Conservation (phyloP, 169 alveolate species). For the Plasmodium sp. region DNA sequence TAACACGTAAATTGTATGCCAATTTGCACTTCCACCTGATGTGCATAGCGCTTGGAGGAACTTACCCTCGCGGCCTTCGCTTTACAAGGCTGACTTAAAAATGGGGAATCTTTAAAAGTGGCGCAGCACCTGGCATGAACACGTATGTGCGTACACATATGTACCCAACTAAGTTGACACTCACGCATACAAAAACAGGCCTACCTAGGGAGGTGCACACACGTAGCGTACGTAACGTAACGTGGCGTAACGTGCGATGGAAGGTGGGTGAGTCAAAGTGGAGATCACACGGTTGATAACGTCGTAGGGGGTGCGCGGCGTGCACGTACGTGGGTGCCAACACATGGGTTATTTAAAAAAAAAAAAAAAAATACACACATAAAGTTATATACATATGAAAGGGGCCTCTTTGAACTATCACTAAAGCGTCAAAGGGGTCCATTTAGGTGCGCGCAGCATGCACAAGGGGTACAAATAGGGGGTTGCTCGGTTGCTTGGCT, state of each 20-base stretch:
- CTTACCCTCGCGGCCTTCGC: not conserved
- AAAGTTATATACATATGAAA: not conserved
- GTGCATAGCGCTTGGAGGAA: not conserved
- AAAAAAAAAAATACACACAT: not conserved
- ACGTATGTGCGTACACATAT: not conserved
- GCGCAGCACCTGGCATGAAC: not conserved
- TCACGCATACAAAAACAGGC: not conserved
- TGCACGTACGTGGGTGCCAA: not conserved
- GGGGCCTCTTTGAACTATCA: not conserved
- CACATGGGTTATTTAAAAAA: not conserved
- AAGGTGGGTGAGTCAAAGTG: not conserved
- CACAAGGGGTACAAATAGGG: constrained; percentile 3
- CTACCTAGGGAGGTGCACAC: not conserved
- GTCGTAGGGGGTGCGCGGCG: not conserved
- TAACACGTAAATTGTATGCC: not conserved
- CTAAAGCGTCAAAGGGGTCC: not conserved
- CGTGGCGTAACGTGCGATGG: not conserved
- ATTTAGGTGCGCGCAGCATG: not conserved
- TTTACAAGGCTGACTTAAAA: not conserved
- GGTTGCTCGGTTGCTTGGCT: not conserved
- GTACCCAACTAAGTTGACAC: not conserved
- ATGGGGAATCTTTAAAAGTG: not conserved
- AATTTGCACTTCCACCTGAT: not conserved
- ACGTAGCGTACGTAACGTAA: not conserved
- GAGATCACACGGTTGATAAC: not conserved